Evolutionary conservation across 306 rosid species (phyloP).

Genomic region (Quercus cerris): DNA sequence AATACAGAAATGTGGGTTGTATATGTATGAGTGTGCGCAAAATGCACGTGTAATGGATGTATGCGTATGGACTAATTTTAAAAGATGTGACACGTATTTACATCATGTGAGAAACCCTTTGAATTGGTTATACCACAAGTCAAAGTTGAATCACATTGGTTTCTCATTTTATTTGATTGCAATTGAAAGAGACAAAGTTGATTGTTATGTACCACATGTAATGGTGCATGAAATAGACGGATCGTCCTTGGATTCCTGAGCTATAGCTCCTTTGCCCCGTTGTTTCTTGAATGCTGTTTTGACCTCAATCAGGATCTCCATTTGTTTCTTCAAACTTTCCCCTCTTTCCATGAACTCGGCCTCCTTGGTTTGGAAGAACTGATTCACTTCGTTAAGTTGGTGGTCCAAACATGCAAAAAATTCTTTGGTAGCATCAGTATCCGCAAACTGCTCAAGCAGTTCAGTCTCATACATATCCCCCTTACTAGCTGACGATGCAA

Average conservation of each 20-base stretch:
- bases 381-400: slow-evolving; percentile 88
- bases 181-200: neutral
- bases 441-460: slow-evolving; percentile 76
- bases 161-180: neutral
- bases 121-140: neutral
- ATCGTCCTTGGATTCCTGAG: slow-evolving; percentile 69
- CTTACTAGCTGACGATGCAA: slow-evolving; percentile 66
- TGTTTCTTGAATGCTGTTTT: slow-evolving; percentile 56
- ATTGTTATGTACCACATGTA: slow-evolving; percentile 58
- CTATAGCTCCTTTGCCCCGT: slow-evolving; percentile 31
- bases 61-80: neutral
- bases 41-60: neutral
- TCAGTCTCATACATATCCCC: slow-evolving; percentile 94
- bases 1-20: neutral
- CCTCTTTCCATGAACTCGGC: slow-evolving; percentile 86
- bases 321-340: slow-evolving; percentile 73
- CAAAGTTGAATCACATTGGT: slow-evolving; percentile 1
- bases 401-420: slow-evolving; percentile 79
- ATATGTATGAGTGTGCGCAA: neutral
- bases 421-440: slow-evolving; percentile 73
- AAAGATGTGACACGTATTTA: neutral
- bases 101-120: neutral
- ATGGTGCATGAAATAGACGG: slow-evolving; percentile 74
- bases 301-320: slow-evolving; percentile 72
- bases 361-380: slow-evolving; percentile 73